A percentile compares a stretch with the other conserved stretches of the same genome.
Conservation (phyloP, 768 basidiomycete species). For the Suillus tomentosus region DNA sequence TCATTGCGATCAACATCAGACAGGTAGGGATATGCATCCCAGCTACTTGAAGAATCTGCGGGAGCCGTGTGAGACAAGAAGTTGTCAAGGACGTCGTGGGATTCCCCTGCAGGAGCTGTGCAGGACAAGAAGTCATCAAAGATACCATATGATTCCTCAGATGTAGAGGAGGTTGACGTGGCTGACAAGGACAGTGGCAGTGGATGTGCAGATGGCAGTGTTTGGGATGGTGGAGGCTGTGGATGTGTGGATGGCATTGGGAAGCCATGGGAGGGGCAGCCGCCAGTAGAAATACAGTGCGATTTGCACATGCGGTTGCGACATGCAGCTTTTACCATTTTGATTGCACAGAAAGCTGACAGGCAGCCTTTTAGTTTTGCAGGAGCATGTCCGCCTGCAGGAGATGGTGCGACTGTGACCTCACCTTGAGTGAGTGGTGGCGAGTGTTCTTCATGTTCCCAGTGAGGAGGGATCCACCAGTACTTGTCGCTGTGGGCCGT, state of each 20-base stretch:
- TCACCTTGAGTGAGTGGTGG: neutral
- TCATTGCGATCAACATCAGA: neutral
- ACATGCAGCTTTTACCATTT: neutral
- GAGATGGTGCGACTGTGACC: no score
- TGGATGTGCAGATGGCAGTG: neutral
- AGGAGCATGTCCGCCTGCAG: neutral
- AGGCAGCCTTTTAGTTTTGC: neutral
- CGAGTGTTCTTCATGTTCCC: neutral
- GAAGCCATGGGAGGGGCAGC: neutral
- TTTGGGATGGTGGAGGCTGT: neutral
- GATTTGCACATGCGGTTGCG: neutral
- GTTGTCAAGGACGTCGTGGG: no score
- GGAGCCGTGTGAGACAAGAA: no score
- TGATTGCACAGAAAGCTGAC: neutral
- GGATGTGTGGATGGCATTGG: neutral
- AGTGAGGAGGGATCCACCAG: slow-evolving; percentile 3
- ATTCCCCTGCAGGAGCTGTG: no score
- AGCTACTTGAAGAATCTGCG: neutral
- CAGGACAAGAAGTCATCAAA: no score
- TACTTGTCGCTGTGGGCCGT: neutral
- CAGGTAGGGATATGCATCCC: neutral
- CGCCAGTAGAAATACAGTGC: neutral
- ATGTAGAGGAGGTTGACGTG: no score
- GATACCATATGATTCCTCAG: no score
- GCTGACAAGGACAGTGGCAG: neutral